These are phyloP conservation scores for Pseudocercospora ulei DNA, from an alignment of 2,329 filamentous ascomycete genomes.

Conservation along the genomic window DNA sequence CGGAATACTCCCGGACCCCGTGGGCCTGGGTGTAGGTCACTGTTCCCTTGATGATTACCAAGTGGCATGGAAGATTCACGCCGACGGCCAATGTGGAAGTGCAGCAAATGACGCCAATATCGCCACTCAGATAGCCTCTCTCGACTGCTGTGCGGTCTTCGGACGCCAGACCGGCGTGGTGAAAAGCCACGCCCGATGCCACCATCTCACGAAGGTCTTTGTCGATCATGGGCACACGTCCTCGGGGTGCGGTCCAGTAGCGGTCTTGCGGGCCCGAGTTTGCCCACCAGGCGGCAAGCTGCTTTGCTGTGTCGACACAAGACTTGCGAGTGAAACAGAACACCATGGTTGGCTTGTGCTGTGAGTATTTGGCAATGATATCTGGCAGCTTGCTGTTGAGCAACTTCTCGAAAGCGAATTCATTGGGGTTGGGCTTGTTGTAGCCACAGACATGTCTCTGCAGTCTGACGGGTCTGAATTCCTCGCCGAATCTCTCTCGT, in stretches of 20 bases:
- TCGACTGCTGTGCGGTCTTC: conserved; percentile 59
- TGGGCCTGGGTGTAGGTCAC: conserved; percentile 47
- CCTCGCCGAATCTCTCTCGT: conserved; percentile 63
- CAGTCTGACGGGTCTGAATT: conserved; percentile 67
- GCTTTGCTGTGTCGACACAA: conserved; percentile 56
- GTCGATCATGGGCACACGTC: conserved; percentile 46
- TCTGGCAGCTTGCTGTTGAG: conserved; percentile 57
- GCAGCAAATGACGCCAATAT: conserved; percentile 74
- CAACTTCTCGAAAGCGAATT: conserved; percentile 65
- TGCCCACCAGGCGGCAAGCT: conserved; percentile 58
- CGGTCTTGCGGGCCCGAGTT: conserved; percentile 44
- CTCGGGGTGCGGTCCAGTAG: conserved; percentile 54
- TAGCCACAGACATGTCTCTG: conserved; percentile 70
- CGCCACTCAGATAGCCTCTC: conserved; percentile 55
- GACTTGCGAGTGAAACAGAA: conserved; percentile 73
- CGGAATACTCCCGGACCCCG: conserved; percentile 58
- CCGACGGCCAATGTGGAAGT: conserved; percentile 78
- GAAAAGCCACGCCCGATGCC: conserved; percentile 61
- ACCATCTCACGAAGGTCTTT: conserved; percentile 43
- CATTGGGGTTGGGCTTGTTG: conserved; percentile 50
- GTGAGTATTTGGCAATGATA: conserved; percentile 56
- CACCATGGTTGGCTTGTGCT: conserved; percentile 67
- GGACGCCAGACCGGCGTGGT: conserved; percentile 64
- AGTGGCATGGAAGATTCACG: conserved; percentile 58
- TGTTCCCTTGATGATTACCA: conserved; percentile 71